These are phyloP conservation scores for Chlamydomonas asymmetrica DNA, from an alignment of 139 green algal genomes.

Conservation along the genomic window DNA sequence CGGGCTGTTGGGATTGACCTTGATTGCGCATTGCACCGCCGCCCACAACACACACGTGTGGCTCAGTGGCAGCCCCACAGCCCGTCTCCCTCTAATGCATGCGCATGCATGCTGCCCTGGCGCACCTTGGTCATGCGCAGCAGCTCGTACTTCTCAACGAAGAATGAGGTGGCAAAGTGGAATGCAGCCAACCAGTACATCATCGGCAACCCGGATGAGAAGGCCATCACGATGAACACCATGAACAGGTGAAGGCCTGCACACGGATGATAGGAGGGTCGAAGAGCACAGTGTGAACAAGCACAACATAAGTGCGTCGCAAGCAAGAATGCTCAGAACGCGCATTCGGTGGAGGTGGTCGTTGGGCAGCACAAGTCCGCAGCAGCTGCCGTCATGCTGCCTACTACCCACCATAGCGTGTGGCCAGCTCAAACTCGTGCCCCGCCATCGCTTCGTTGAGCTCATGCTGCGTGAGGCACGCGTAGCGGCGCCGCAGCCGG, in stretches of 20 bases:
- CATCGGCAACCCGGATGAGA: slow-evolving; percentile 49
- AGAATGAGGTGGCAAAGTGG: slow-evolving; percentile 48
- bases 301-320: too few species aligned
- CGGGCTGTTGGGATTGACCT: too few species aligned
- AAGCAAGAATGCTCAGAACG: too few species aligned
- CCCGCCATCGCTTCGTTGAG: slow-evolving; percentile 40
- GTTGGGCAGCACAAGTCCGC: not conserved
- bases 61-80: too few species aligned
- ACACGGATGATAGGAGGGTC: too few species aligned
- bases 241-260: slow-evolving; percentile 60
- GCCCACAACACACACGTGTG: too few species aligned
- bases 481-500: not conserved
- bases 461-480: slow-evolving; percentile 48
- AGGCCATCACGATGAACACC: slow-evolving; percentile 54
- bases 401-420: slow-evolving; percentile 44
- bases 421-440: slow-evolving; percentile 48
- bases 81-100: too few species aligned
- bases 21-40: too few species aligned
- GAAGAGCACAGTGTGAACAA: too few species aligned
- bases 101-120: too few species aligned
- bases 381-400: too few species aligned
- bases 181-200: slow-evolving; percentile 41
- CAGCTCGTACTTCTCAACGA: slow-evolving; percentile 60
- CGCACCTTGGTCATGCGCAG: slow-evolving; percentile 43
- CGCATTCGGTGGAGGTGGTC: not conserved